Conservation (phyloP, 805 yeast species). For the Hanseniaspora mollemarum region DNA sequence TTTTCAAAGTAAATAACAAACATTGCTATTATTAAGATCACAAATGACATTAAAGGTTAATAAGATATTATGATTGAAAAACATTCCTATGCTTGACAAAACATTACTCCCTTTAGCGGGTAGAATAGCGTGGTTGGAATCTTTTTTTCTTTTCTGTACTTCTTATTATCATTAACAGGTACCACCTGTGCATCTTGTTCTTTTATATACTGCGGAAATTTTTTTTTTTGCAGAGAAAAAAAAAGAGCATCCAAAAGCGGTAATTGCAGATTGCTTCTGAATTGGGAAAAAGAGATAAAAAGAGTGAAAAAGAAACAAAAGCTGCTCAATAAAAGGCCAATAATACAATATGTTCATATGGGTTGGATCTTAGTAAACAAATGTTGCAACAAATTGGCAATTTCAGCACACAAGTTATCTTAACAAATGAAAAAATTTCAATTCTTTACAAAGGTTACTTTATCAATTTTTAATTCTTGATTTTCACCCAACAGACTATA, state of each 20-base stretch:
- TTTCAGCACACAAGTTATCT: not conserved
- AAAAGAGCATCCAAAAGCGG: not conserved
- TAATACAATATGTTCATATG: no score
- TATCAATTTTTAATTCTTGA: conserved; percentile 84
- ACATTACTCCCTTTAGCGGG: no score
- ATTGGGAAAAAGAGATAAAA: not conserved
- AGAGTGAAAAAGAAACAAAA: no score
- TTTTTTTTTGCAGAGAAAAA: not conserved
- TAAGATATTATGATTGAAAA: not conserved
- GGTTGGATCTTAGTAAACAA: no score
- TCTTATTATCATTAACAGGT: not conserved
- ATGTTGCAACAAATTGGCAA: no score
- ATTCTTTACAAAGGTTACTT: conserved; percentile 55
- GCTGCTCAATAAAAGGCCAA: no score
- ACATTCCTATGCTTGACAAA: no score
- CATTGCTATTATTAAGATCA: not conserved
- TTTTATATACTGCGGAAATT: not conserved
- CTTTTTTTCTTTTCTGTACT: no score
- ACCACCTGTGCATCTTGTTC: not conserved
- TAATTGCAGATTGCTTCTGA: no score
- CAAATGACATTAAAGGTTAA: not conserved
- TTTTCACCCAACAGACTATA: conserved; percentile 53
- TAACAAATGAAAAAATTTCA: conserved; percentile 16
- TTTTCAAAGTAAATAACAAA: not conserved
- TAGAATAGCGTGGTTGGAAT: no score